Base-by-base conservation (phyloP, 306 rosid genomes). In the Benincasa hispida region DNA sequence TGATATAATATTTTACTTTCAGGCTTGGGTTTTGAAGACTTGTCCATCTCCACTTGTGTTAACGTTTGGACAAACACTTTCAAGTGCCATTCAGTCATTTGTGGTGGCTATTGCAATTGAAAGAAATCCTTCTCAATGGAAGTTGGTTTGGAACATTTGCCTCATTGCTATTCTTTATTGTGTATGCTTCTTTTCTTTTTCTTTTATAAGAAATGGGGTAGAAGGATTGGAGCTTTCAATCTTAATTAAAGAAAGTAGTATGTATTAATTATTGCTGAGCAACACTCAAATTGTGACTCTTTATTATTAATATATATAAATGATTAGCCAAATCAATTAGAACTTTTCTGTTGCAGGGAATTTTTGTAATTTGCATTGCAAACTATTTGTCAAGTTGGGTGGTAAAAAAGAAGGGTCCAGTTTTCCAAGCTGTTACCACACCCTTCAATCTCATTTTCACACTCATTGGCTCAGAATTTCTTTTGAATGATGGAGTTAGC, bases 21-120 rank as follows among this genome's bases (percentile, higher is more conserved):
- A 93, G 98, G 88, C 79, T 37, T 65, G 70, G 79, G 76, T 91
- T 6, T 17, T 91, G 58, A 93, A 87, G 77, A 84, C 57, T 37
- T 91, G 89, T 59, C 96, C 93, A 74, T 86, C 98, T 63, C 87
- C 86, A 91, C 86, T 93, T 76, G 89, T 89, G 15, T 83, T 93
- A 25, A 89, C 95, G 18, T 80, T 89, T 60, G 90, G 88, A 61
- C 98, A 89, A 51, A 87, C 95, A 45, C 74, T 81, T 74, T 84
- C 84, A 21, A 93, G 95, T 37, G 79, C 91, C 54, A 70, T 93
- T 78, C 97, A 93, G 74, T 74, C 93, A 3, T 85, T 93, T 39
- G 86, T 35, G 51, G 79, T 93, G 17, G 97, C 95, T 30, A 74
- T 91, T 47, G 91, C 83, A 3, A 18, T 91, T 18, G 98, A 89